Conservation (phyloP, 2,329 filamentous ascomycete genomes). For the Neofusicoccum cordaticola region DNA sequence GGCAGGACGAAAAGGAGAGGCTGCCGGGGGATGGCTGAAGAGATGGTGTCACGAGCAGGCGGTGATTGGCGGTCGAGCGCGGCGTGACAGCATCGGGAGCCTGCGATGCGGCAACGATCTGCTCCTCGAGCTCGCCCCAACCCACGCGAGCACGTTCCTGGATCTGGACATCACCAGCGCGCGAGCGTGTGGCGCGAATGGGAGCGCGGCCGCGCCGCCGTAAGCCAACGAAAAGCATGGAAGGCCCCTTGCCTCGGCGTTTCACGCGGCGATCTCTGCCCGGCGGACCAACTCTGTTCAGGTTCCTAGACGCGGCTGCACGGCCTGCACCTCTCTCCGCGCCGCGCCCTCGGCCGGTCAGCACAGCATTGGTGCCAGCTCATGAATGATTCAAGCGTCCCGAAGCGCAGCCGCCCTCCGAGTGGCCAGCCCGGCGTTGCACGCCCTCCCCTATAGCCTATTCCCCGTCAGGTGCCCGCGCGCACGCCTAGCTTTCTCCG, state of each 20-base stretch:
- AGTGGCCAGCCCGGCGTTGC: background rate
- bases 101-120: background rate
- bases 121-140: background rate
- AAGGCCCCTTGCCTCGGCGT: conserved; percentile 11
- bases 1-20: background rate
- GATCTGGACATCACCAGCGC: background rate
- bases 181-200: no score
- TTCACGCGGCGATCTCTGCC: conserved; percentile 1
- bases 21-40: background rate
- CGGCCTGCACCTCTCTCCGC: no score
- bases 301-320: background rate
- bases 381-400: background rate
- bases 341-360: background rate
- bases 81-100: background rate
- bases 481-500: background rate
- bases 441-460: background rate
- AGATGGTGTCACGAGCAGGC: background rate
- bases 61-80: conserved; percentile 1
- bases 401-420: background rate
- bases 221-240: background rate
- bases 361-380: conserved; percentile 6
- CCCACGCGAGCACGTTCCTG: conserved; percentile 10
- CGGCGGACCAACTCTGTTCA: background rate
- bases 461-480: background rate
- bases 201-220: no score